phyloP scores from a whole-genome alignment of 176 grass and related monocot species.

The Aegilops tauschii region DNA sequence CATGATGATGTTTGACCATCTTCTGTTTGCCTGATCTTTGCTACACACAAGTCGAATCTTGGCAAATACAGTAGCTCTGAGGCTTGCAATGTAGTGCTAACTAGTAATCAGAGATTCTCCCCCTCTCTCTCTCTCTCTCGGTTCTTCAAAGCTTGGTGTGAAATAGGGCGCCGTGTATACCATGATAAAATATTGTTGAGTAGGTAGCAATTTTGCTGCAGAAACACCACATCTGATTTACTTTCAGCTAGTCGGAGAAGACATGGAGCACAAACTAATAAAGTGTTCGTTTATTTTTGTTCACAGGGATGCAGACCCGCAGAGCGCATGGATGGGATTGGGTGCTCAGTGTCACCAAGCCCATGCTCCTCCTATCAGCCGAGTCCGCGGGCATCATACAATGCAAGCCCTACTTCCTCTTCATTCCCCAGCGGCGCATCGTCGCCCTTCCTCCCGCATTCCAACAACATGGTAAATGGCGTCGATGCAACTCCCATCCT shows the following conservation, averaged over 20 bases:
- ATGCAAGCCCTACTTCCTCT: slow-evolving; percentile 68
- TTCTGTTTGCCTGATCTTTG: background rate
- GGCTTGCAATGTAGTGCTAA: no score
- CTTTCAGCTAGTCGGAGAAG: background rate
- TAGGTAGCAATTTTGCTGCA: background rate
- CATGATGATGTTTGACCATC: background rate
- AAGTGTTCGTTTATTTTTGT: background rate
- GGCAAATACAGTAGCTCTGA: background rate
- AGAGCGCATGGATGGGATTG: slow-evolving; percentile 43
- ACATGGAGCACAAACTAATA: background rate
- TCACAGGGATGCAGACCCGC: slow-evolving; percentile 52
- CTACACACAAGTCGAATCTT: background rate
- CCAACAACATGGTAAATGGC: slow-evolving; percentile 33
- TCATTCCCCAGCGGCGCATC: slow-evolving; percentile 67
- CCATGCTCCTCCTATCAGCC: slow-evolving; percentile 65
- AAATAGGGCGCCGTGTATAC: no score
- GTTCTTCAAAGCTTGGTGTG: no score
- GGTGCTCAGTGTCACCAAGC: slow-evolving; percentile 58
- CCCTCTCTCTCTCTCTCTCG: no score
- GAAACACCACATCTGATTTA: background rate
- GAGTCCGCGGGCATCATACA: slow-evolving; percentile 74
- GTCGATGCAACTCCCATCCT: slow-evolving; percentile 53
- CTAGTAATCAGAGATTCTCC: no score
- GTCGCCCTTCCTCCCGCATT: slow-evolving; percentile 54
- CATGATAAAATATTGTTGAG: background rate